These are phyloP conservation scores for Macadamia integrifolia DNA, from an alignment of 164 flowering plant genomes.

Conservation along the genomic window DNA sequence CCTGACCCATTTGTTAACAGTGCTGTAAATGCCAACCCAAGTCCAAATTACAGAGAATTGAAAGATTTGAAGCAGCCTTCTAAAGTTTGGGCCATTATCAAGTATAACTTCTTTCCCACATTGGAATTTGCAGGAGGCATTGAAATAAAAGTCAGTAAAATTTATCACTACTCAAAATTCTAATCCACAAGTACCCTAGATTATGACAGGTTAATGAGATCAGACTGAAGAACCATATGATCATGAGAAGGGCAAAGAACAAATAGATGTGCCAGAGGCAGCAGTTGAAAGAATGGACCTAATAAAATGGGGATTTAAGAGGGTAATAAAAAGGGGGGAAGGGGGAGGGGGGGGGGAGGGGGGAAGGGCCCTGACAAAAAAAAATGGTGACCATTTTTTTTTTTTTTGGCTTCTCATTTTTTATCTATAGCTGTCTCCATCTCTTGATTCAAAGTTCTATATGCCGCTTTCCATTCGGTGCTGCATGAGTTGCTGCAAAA, in stretches of 20 bases:
- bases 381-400: conserved; percentile 2
- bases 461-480: conserved; percentile 34
- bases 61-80: too few species aligned
- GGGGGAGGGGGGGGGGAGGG: background rate
- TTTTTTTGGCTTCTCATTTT: background rate
- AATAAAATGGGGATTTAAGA: background rate
- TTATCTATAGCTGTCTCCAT: conserved; percentile 27
- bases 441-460: conserved; percentile 35
- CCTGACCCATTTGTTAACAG: too few species aligned
- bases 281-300: conserved; percentile 6
- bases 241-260: too few species aligned
- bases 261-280: background rate
- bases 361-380: background rate
- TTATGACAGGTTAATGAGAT: background rate
- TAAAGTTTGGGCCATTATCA: too few species aligned
- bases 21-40: too few species aligned
- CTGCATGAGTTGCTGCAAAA: conserved; percentile 37
- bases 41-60: too few species aligned
- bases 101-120: too few species aligned
- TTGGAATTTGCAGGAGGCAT: too few species aligned
- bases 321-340: background rate
- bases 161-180: background rate
- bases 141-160: background rate
- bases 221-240: background rate
- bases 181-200: background rate